A percentile compares a stretch with the other conserved stretches of the same genome.
phyloP scores from a whole-genome alignment of 2,329 filamentous ascomycete genomes.

The Harringtonia lauricola region DNA sequence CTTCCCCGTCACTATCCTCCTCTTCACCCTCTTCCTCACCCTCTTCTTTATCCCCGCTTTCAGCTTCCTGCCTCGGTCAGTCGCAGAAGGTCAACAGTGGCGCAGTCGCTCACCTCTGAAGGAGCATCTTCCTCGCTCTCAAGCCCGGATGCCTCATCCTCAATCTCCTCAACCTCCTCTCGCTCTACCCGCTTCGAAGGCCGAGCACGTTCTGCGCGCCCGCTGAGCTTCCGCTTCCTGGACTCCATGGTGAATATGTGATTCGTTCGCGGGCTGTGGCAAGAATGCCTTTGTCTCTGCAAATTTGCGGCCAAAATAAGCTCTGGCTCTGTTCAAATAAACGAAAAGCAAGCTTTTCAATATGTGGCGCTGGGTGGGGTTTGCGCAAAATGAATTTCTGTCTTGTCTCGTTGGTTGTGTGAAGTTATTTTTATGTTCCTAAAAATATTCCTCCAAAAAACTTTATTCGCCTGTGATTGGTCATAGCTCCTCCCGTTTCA shows the following conservation, averaged over 20 bases:
- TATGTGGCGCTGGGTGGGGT: too few species aligned
- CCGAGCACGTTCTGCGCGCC: not conserved
- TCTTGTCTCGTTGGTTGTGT: not conserved
- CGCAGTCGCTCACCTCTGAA: too few species aligned
- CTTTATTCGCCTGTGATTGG: too few species aligned
- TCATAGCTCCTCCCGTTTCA: too few species aligned
- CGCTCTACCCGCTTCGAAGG: too few species aligned
- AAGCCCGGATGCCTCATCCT: too few species aligned
- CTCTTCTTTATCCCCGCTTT: constrained; percentile 10
- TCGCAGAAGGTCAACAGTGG: not conserved
- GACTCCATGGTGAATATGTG: not conserved
- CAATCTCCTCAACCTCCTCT: not conserved
- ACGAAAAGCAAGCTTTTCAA: too few species aligned
- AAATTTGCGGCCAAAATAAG: too few species aligned
- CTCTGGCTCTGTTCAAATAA: too few species aligned
- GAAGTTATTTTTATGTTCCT: not conserved
- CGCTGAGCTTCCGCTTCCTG: not conserved
- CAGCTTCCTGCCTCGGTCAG: constrained; percentile 11
- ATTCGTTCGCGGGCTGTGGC: not conserved
- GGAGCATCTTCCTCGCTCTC: not conserved
- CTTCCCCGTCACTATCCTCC: constrained; percentile 21
- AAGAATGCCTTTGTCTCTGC: too few species aligned
- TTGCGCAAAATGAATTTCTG: too few species aligned
- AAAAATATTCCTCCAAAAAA: too few species aligned
- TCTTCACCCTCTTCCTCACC: constrained; percentile 18